Evolutionary conservation across 441 rosid species (phyloP).

Genomic region (Populus hybrid): DNA sequence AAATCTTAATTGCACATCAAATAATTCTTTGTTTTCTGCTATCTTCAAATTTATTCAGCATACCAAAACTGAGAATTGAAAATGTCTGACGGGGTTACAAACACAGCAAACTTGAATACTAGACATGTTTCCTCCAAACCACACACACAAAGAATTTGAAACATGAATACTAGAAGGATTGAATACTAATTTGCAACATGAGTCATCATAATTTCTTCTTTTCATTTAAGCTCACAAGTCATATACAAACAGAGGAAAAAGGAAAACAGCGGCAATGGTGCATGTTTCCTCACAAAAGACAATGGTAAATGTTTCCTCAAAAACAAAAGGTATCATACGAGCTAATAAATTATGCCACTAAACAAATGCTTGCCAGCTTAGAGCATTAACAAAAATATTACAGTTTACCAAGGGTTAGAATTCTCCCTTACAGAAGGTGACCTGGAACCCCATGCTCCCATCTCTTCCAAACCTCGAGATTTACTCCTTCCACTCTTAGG

Average conservation of each 20-base stretch:
- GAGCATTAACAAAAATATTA: not conserved
- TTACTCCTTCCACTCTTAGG: conserved; percentile 75
- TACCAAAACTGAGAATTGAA: too few species aligned
- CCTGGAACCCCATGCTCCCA: conserved; percentile 51
- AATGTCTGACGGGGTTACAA: too few species aligned
- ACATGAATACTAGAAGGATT: too few species aligned
- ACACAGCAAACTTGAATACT: too few species aligned
- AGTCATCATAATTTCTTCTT: too few species aligned
- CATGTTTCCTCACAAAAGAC: not conserved
- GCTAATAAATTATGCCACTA: not conserved
- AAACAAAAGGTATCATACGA: not conserved
- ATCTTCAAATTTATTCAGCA: not conserved
- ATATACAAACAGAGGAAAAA: not conserved
- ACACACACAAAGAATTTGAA: too few species aligned
- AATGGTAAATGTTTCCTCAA: not conserved
- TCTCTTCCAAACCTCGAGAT: conserved; percentile 82
- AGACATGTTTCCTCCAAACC: too few species aligned
- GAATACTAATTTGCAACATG: too few species aligned
- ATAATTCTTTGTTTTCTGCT: not conserved
- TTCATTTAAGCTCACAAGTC: not conserved
- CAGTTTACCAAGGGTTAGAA: conserved; percentile 43
- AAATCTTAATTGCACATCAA: not conserved
- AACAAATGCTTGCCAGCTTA: not conserved
- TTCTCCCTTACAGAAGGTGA: conserved; percentile 66
- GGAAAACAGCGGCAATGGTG: not conserved